A percentile compares a stretch with the other conserved stretches of the same genome.
These are phyloP conservation scores for Radiomyces spectabilis DNA, from an alignment of 192 early-diverging fungal genomes.

Conservation along the genomic window DNA sequence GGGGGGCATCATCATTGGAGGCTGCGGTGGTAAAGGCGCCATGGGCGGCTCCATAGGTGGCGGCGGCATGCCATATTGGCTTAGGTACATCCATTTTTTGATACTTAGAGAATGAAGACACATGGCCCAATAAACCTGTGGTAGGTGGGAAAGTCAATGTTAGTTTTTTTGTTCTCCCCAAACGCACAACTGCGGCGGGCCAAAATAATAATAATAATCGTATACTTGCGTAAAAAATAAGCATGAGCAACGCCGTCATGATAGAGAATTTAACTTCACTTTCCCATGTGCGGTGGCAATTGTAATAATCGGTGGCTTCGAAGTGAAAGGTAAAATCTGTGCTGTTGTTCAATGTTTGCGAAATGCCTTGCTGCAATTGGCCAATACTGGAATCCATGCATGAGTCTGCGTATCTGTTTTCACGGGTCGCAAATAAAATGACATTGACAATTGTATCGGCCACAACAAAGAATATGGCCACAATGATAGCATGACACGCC, in stretches of 20 bases:
- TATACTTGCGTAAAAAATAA: constrained; percentile 24
- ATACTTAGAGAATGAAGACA: background rate
- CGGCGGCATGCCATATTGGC: background rate
- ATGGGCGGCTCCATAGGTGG: background rate
- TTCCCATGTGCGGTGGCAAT: constrained; percentile 24
- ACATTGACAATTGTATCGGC: constrained; percentile 25
- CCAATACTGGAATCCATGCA: no score
- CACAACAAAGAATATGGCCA: constrained; percentile 9
- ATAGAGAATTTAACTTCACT: constrained; percentile 31
- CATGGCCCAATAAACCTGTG: background rate
- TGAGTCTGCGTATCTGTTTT: background rate
- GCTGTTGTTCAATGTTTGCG: no score
- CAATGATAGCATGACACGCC: constrained; percentile 13
- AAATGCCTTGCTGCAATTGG: no score
- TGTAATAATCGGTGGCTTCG: constrained; percentile 28
- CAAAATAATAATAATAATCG: background rate
- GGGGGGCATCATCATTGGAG: background rate
- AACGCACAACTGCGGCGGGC: background rate
- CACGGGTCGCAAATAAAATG: constrained; percentile 13
- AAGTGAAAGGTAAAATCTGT: no score
- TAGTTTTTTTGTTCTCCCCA: no score
- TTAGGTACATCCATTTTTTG: background rate
- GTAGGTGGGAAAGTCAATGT: background rate
- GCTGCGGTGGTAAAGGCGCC: background rate
- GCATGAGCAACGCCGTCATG: constrained; percentile 13